Conservation (phyloP, 2,329 filamentous ascomycete genomes). For the Colletotrichum limetticola region DNA sequence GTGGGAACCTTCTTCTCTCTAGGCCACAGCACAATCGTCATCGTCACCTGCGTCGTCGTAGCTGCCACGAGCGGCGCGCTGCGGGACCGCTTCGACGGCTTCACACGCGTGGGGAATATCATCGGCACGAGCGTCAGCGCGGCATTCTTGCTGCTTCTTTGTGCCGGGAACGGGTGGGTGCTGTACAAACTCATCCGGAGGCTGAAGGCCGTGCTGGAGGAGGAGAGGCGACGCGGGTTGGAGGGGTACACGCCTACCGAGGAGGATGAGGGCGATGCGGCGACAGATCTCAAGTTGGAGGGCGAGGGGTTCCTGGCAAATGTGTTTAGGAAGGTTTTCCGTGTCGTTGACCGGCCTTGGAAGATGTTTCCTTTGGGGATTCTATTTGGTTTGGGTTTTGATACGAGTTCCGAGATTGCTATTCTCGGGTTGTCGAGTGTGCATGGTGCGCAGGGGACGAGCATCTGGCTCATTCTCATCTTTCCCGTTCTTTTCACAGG, state of each 20-base stretch:
- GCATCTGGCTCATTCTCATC: conserved; percentile 92
- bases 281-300: conserved; percentile 73
- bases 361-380: conserved; percentile 96
- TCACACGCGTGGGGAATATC: conserved; percentile 84
- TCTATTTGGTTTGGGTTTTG: conserved; percentile 91
- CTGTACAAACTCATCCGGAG: conserved; percentile 79
- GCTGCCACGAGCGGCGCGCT: conserved; percentile 90
- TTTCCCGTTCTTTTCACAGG: conserved; percentile 91
- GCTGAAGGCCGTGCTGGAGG: conserved; percentile 69
- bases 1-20: conserved; percentile 96
- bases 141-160: conserved; percentile 83
- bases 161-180: conserved; percentile 87
- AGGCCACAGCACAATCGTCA: conserved; percentile 92
- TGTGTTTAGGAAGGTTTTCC: conserved; percentile 80
- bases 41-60: conserved; percentile 90
- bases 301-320: conserved; percentile 80
- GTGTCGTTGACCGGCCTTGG: conserved; percentile 80
- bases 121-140: conserved; percentile 91
- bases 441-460: conserved; percentile 85
- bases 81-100: conserved; percentile 81
- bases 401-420: conserved; percentile 94
- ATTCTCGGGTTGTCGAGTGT: conserved; percentile 90
- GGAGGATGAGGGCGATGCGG: conserved; percentile 44
- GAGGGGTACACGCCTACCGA: conserved; percentile 39
- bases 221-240: conserved; percentile 42